Evolutionary conservation across 2,329 filamentous ascomycete genomes (phyloP).

Genomic region (Cercospora berteroae): DNA sequence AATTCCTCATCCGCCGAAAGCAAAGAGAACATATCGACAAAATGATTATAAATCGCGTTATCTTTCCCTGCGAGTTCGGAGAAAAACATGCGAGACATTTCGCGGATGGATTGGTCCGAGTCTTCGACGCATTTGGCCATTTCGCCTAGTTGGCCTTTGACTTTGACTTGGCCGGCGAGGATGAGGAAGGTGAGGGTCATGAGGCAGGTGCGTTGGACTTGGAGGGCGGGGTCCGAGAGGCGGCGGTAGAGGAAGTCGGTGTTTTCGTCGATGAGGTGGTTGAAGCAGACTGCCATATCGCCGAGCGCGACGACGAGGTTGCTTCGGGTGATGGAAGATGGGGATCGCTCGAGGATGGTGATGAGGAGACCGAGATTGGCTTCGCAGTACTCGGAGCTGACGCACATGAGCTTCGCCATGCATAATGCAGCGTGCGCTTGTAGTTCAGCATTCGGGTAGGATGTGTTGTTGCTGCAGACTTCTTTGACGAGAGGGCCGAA

Average conservation of each 20-base stretch:
- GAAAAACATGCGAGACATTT: slow-evolving; percentile 97
- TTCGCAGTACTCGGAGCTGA: slow-evolving; percentile 95
- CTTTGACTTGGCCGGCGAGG: slow-evolving; percentile 95
- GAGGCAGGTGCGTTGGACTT: slow-evolving; percentile 93
- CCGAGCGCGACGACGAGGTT: slow-evolving; percentile 96
- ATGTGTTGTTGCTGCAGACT: slow-evolving; percentile 91
- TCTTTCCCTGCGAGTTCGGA: slow-evolving; percentile 96
- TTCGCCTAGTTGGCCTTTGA: slow-evolving; percentile 96
- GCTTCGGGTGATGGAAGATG: slow-evolving; percentile 86
- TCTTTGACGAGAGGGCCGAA: slow-evolving; percentile 91
- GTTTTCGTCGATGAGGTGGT: slow-evolving; percentile 98
- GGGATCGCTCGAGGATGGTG: slow-evolving; percentile 93
- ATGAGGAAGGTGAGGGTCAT: slow-evolving; percentile 99
- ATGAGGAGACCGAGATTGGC: slow-evolving; percentile 88
- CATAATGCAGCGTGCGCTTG: slow-evolving; percentile 93
- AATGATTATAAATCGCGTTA: slow-evolving; percentile 98
- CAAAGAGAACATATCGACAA: slow-evolving; percentile 97
- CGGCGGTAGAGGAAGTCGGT: slow-evolving; percentile 96
- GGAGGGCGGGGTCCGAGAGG: slow-evolving; percentile 81
- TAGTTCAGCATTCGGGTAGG: slow-evolving; percentile 82
- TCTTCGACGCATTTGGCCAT: slow-evolving; percentile 99
- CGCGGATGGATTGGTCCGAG: slow-evolving; percentile 88
- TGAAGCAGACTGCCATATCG: slow-evolving; percentile 99
- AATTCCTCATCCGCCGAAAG: slow-evolving; percentile 77
- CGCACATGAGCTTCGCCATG: slow-evolving; percentile 97